These are phyloP conservation scores for Mycena maculata DNA, from an alignment of 768 basidiomycete species.

Conservation along the genomic window DNA sequence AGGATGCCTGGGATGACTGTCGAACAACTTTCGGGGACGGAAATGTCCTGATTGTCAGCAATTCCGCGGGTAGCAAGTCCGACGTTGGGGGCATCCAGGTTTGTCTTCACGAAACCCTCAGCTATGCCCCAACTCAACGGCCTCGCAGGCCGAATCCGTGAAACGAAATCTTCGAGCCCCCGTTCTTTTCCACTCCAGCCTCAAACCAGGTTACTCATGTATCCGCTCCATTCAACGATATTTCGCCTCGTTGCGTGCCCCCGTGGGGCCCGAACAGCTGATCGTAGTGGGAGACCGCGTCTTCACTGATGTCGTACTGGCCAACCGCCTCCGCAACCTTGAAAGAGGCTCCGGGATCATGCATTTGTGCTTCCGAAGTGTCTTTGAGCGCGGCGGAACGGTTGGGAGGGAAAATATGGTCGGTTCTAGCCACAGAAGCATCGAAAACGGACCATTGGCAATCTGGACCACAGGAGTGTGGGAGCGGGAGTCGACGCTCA, in stretches of 20 bases:
- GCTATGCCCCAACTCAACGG: background rate
- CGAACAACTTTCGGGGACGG: conserved; percentile 76
- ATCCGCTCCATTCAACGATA: conserved; percentile 77
- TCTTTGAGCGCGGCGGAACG: conserved; percentile 42
- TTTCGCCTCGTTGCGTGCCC: conserved; percentile 71
- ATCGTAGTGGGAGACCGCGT: conserved; percentile 92
- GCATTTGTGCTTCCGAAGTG: conserved; percentile 39
- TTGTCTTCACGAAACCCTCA: conserved; percentile 39
- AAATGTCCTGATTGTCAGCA: conserved; percentile 92
- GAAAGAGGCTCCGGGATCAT: conserved; percentile 29
- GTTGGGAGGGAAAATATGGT: conserved; percentile 41
- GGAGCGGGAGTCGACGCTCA: conserved; percentile 68
- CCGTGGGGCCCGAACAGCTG: conserved; percentile 71
- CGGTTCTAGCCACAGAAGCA: conserved; percentile 21
- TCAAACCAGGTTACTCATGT: conserved; percentile 87
- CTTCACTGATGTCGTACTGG: conserved; percentile 91
- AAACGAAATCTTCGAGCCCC: conserved; percentile 81
- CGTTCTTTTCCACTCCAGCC: conserved; percentile 79
- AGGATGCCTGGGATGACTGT: conserved; percentile 85
- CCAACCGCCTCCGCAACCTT: conserved; percentile 71
- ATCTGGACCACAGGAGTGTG: conserved; percentile 81
- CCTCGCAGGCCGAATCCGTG: conserved; percentile 84
- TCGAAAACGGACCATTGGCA: conserved; percentile 62
- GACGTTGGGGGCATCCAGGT: conserved; percentile 88
- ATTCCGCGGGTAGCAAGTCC: conserved; percentile 87